A percentile compares a stretch with the other conserved stretches of the same genome.
phyloP scores from a whole-genome alignment of 176 grass and related monocot genomes.

The Juncus inflexus region DNA sequence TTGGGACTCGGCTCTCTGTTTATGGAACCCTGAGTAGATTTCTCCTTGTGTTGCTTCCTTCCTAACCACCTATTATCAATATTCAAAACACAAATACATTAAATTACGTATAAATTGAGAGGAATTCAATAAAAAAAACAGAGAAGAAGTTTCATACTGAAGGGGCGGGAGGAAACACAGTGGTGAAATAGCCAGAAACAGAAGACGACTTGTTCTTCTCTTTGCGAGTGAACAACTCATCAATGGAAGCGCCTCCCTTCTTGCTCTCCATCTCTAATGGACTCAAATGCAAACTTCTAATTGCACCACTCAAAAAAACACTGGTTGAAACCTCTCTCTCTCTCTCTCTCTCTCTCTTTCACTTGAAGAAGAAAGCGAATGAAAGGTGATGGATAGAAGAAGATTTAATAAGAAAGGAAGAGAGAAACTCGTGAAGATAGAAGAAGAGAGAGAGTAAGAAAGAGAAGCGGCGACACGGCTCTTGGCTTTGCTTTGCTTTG shows the following conservation, averaged over 20 bases:
- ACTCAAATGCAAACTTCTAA: not conserved
- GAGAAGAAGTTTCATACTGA: not conserved
- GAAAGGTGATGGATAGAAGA: not conserved
- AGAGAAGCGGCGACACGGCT: constrained; percentile 12
- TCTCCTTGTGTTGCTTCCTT: constrained; percentile 25
- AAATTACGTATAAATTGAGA: not conserved
- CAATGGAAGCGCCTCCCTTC: constrained; percentile 21
- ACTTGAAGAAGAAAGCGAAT: not conserved
- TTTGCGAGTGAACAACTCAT: constrained; percentile 25
- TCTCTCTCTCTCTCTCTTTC: not conserved
- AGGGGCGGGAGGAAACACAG: constrained; percentile 16
- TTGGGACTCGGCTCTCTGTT: constrained; percentile 27
- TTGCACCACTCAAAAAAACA: constrained; percentile 13
- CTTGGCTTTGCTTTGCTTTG: constrained; percentile 5
- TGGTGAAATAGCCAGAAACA: constrained; percentile 16
- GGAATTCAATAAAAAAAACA: not conserved
- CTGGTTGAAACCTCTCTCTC: constrained; percentile 6
- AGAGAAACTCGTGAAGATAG: constrained; percentile 9
- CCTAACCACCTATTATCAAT: constrained; percentile 18
- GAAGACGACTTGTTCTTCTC: constrained; percentile 8
- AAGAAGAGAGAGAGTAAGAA: not conserved
- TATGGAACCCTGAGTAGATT: constrained; percentile 21
- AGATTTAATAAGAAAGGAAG: not conserved
- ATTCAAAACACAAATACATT: constrained; percentile 8
- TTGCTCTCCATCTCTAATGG: constrained; percentile 20